Evolutionary conservation across 805 yeast genomes (phyloP), one percentile per base, ranked within the genome.

Genomic region (Diddensiella santjacobensis): DNA sequence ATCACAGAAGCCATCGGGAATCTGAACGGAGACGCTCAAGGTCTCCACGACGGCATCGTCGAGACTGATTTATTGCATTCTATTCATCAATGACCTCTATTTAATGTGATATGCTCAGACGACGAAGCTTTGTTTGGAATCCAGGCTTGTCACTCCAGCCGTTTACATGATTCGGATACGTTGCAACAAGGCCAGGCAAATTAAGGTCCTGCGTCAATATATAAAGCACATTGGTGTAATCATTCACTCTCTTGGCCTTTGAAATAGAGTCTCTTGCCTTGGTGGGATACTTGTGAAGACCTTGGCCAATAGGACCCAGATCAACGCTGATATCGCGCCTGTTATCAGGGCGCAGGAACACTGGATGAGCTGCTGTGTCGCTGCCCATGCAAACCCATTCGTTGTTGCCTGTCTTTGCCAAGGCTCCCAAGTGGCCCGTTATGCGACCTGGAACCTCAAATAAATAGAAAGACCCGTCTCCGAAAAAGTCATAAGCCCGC

Each of bases 391-490:
- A n/a, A 15, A 40, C 42, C 42, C 42, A 40, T 40, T 40, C 18
- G 3, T 24, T 24, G 18, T 20, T n/a, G 26, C 22, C 31, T 13
- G 19, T 20, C 35, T 40, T 40, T 13, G 42, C 42, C 11, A 40
- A 40, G 26, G 15, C 17, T 5, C 42, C 19, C n/a, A 19, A 29
- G 17, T 40, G 19, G 35, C 42, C 42, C 10, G 42, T 20, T 18
- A 22, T 22, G 22, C 23, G 42, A 4, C 42, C 42, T 13, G 42
- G 42, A 13, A 24, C 30, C 18, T 40, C 31, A 13, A 40, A 4
- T 19, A 40, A 29, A n/a, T 19, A 40, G 17, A 20, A 40, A 19
- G 42, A 40, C 26, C 42, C 42, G 8, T 40, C 42, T 40, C 42
- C 42, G 15, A 40, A 22, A n/a, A 40, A 22, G 31, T 40, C 42